Evolutionary conservation across 768 basidiomycete genomes (phyloP), one percentile per base, ranked within the genome.

Genomic region (Pisolithus marmoratus): DNA sequence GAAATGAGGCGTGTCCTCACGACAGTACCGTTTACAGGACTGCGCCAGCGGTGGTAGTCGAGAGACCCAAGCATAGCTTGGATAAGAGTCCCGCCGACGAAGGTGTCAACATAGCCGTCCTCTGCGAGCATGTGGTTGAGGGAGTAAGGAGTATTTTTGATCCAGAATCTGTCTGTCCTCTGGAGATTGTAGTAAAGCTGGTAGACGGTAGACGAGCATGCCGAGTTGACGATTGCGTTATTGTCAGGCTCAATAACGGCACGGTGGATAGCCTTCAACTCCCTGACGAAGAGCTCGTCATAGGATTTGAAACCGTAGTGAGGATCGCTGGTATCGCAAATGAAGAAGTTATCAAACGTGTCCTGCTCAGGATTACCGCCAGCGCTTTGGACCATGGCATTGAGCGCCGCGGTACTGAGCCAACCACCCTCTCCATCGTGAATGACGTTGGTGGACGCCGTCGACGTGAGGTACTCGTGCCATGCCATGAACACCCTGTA

Each of bases 251-350:
- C 38, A 14, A 63, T 48, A 34, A 78, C 58, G 6, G 78, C 74
- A 29, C 82, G 78, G 11, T 71, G 60, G 2, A 60, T 67, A 1
- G 63, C 60, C n/a, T 68, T 63, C 60, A 80, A 72, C 3, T 56
- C 52, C 1, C 82, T 62, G 20, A 67, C 75, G 61, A 85, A 85
- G 70, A 81, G 83, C 55, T 77, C 70, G 50, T 83, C 82, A 79
- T 67, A 80, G 47, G 73, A 74, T 0, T 8, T 63, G 61, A 65
- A 80, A 0, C 83, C 82, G 54, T 73, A 64, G 53, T 79, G 56
- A 17, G 64, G 55, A 1, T 62, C 63, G 1, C 58, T 53, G 0
- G 77, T 73, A 49, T 79, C 63, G 51, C 72, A 77, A 11, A 68
- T 58, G 59, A 68, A 80, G 20, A 69, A 66, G 12, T 72, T 53